Base-by-base conservation (phyloP, 108 stramenopile genomes). In the Cafeteria roenbergensis region DNA sequence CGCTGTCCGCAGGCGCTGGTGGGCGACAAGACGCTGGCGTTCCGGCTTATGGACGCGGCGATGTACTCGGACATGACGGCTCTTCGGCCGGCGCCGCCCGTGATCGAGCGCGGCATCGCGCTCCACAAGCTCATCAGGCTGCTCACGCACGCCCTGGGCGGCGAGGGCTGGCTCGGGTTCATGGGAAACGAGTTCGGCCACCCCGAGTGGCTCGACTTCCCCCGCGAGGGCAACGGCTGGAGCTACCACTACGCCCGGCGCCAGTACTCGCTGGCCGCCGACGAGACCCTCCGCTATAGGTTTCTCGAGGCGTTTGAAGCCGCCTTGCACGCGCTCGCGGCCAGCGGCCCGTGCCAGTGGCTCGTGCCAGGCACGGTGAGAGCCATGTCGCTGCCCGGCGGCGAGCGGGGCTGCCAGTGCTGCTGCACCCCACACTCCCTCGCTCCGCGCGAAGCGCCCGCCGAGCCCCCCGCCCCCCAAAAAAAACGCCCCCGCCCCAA, bases 131-230 rank as follows among this genome's bases (percentile, higher is more conserved):
- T 61, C 24, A 61, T 61, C 34, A 8, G 59, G 22, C 9, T 27
- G 21, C 9, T 61, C 59, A 61, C 59, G 30, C 30, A 3, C 22
- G 37, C n/a, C 17, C 22, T 61, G 37, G 59, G 59, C 34, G 59
- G 59, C 21, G 59, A 61, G n/a, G 59, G 24, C 20, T 61, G n/a
- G 9, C n/a, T 61, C 21, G 20, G 21, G 24, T 61, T 61, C n/a
- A 27, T 27, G 17, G 59, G 59, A 8, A 61, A 61, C 59, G n/a
- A 12, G 21, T 61, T 61, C 24, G 59, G 29, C 2, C 59, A 61
- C 37, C 59, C 59, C n/a, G 59, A 61, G 59, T 61, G 59, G 59
- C 34, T 61, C 2, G 59, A 61, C 30, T 61, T 61, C n/a, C 59
- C 59, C 21, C 59, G 59, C 1, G 29, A 28, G 3, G 59, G 59